These are phyloP conservation scores for Naegleria lovaniensis DNA, from an alignment of 208 protist species.

Conservation along the genomic window DNA sequence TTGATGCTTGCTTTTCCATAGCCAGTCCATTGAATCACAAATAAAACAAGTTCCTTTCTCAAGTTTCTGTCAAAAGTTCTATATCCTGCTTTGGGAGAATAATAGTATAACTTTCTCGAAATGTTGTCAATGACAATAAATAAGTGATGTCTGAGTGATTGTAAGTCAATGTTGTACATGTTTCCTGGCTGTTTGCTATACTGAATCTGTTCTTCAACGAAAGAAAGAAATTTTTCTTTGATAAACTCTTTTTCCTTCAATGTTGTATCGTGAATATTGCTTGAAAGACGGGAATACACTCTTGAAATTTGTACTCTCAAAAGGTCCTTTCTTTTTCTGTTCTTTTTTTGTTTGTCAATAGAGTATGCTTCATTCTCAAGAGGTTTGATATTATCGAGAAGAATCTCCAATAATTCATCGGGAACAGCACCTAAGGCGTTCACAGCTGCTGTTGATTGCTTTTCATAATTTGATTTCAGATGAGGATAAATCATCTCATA, in stretches of 20 bases:
- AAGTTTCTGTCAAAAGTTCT: not conserved
- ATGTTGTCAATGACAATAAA: not conserved
- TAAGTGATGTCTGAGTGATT: not conserved
- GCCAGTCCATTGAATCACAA: conserved; percentile 23
- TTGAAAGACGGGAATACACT: not conserved
- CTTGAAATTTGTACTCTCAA: not conserved
- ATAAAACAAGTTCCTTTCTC: not conserved
- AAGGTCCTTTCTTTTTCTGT: not conserved
- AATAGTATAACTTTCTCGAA: not conserved
- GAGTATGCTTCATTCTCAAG: not conserved
- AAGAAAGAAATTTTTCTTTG: not conserved
- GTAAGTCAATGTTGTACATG: not conserved
- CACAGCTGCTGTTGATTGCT: not conserved
- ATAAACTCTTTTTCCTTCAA: not conserved
- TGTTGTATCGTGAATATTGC: not conserved
- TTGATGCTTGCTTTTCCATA: not conserved
- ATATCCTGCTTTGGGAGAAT: not conserved
- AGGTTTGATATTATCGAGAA: not conserved
- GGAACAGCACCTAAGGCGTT: not conserved
- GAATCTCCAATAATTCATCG: not conserved
- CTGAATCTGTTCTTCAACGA: not conserved
- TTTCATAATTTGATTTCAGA: not conserved
- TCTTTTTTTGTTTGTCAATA: not conserved
- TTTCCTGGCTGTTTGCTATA: not conserved
- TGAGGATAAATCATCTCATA: not conserved